These are phyloP conservation scores for Nitzschia inconspicua DNA, from an alignment of 108 stramenopile species.

Conservation along the genomic window DNA sequence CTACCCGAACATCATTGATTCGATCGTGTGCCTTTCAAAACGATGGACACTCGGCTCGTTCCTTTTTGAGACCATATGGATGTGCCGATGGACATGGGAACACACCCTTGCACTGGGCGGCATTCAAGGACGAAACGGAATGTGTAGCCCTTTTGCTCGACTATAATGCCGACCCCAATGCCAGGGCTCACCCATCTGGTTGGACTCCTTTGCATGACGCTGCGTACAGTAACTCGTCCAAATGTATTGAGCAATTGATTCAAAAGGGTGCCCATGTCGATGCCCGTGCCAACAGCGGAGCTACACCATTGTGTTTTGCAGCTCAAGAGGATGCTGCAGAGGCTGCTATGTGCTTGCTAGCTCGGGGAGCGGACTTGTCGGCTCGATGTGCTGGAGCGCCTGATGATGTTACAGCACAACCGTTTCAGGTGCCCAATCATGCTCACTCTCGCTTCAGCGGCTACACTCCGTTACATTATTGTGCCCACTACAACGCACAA, in stretches of 20 bases:
- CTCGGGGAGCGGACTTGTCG: conserved; percentile 70
- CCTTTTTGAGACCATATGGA: conserved; percentile 28
- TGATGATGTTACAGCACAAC: conserved; percentile 29
- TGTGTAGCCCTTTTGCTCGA: conserved; percentile 65
- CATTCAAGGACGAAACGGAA: conserved; percentile 75
- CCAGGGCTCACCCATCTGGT: conserved; percentile 78
- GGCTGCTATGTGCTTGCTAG: conserved; percentile 52
- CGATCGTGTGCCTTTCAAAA: conserved; percentile 38
- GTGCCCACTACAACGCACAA: conserved; percentile 85
- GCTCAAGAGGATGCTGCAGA: conserved; percentile 78
- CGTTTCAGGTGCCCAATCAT: conserved; percentile 28
- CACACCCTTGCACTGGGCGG: conserved; percentile 86
- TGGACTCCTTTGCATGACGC: conserved; percentile 89
- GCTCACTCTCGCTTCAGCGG: conserved; percentile 78
- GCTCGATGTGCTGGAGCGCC: conserved; percentile 68
- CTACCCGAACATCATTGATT: conserved; percentile 44
- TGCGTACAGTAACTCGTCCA: conserved; percentile 74
- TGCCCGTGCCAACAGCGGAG: conserved; percentile 73
- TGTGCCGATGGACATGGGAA: conserved; percentile 83
- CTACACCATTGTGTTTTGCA: conserved; percentile 85
- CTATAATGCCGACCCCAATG: conserved; percentile 69
- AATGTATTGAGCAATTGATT: conserved; percentile 62
- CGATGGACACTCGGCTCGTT: conserved; percentile 5
- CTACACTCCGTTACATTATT: conserved; percentile 86
- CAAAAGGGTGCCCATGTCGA: conserved; percentile 74